Base-by-base conservation (phyloP, 257 asterid genomes). In the Eustoma russellianum region DNA sequence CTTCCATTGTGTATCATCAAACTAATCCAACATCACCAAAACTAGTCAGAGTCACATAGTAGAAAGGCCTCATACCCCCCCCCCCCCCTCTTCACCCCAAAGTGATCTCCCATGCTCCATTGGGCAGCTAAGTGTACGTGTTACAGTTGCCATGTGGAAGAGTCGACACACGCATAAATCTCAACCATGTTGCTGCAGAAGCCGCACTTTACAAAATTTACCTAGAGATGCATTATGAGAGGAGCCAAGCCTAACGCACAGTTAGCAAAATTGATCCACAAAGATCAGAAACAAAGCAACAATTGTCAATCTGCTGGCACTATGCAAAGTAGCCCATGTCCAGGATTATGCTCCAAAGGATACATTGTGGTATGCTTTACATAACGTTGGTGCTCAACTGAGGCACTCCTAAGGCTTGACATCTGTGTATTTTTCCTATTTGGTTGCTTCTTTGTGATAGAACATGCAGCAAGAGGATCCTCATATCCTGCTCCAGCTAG, bases 341-440 rank as follows among this genome's bases (percentile, higher is more conserved):
- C 86, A 3, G 86, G 93, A 65, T 61, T 63, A 70, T 83, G 86
- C 55, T 86, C 97, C 91, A 86, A 67, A 16, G 96, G 96, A 72
- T 90, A 86, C 90, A 86, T 81, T 12, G 81, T 71, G 30, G 80
- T 54, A 46, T 83, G 86, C 69, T 70, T 69, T 14, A 83, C 93
- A 18, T 86, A 81, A 55, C 66, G 71, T 53, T 66, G 55, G 74
- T 86, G 96, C 64, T 81, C 83, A 41, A 74, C 41, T 8, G 83
- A 83, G 35, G 84, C 83, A 38, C 43, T 38, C 61, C 93, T 71
- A 30, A 70, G 67, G 50, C 68, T 19, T 16, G 55, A 58, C 8
- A 15, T 46, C 40, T 15, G 53, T 35, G 48, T 57, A 44, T 15
- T 30, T 41, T 79, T 74, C 46, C 75, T 80, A 64, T 52, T 56